Base-by-base conservation (phyloP, 352 stramenopile genomes). In the Globisporangium middletonii region DNA sequence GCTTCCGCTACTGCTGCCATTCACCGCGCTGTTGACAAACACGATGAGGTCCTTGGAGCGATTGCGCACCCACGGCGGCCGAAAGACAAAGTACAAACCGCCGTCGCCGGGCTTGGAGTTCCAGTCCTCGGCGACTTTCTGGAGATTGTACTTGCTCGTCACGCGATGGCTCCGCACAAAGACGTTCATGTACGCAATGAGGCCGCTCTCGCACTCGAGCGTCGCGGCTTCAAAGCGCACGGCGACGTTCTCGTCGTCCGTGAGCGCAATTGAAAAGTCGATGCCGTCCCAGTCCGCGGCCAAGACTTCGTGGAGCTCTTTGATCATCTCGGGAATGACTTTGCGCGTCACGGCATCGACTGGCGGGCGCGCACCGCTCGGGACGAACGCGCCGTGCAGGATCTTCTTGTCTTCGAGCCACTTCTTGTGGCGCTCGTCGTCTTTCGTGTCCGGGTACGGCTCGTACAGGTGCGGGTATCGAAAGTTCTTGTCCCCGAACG, bases 141-240 rank as follows among this genome's bases (percentile, higher is more conserved):
- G 76, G 30, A 93, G 65, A 3, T 71, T 65, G 73, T 88, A 93
- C 62, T 90, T 93, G 62, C 63, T 75, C 47, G 76, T 53, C 30
- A 91, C 63, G 57, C 77, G 71, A 45, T 90, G 81, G 53, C 68
- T 84, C 50, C 82, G 79, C 49, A 75, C 69, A 7, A 93, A 79
- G 6, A 92, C 81, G 57, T 92, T 91, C 81, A 93, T 93, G 65
- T 92, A 93, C 26, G 83, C 79, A 30, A 86, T 72, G 27, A 93
- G 65, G 3, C 74, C 79, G 33, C 62, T 72, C 50, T 90, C 81
- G 49, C 70, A 75, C 55, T 87, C 74, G 35, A 83, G 53, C 13
- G 72, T 73, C 41, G 55, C 69, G 11, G 64, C 52, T 30, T 77
- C 68, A 44, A 88, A 87, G 50, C 79, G 66, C 55, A 90, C 78